A percentile compares a stretch with the other conserved stretches of the same genome.
phyloP scores from a whole-genome alignment of 805 yeast species.

The Yamadazyma philogaea region DNA sequence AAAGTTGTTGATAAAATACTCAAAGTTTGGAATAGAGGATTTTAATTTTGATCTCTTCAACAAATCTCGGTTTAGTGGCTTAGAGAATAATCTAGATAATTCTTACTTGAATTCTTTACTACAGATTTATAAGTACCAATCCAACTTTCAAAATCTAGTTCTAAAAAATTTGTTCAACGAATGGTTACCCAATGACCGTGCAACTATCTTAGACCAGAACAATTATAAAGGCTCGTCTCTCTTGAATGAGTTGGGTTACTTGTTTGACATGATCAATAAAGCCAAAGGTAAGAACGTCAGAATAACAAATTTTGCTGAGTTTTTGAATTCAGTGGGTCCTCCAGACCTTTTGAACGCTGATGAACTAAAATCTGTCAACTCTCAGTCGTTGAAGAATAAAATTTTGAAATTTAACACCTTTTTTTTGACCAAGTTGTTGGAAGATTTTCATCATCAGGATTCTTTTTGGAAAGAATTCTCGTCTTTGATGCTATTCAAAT shows the following conservation, averaged over 20 bases:
- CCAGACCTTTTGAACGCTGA: conserved; percentile 59
- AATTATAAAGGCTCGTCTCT: conserved; percentile 50
- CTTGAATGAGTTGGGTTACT: conserved; percentile 78
- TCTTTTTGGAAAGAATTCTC: conserved; percentile 11
- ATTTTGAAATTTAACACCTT: conserved; percentile 58
- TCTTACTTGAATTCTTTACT: conserved; percentile 69
- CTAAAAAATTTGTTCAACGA: conserved; percentile 50
- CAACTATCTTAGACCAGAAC: conserved; percentile 22
- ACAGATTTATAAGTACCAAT: conserved; percentile 76
- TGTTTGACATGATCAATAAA: conserved; percentile 87
- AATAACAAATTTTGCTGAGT: conserved; percentile 69
- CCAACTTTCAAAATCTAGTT: conserved; percentile 66
- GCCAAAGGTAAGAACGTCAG: conserved; percentile 77
- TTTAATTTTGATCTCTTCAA: conserved; percentile 89
- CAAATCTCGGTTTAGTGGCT: conserved; percentile 64
- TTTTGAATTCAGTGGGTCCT: conserved; percentile 34
- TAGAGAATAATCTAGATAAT: conserved; percentile 84
- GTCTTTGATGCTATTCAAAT: conserved; percentile 9
- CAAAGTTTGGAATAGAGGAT: conserved; percentile 89
- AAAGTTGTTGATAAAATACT: conserved; percentile 72
- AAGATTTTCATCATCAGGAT: conserved; percentile 40
- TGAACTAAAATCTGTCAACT: conserved; percentile 43
- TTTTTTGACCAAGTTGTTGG: conserved; percentile 48
- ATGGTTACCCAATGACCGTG: conserved; percentile 42
- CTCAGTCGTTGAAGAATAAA: conserved; percentile 40